Conservation (phyloP, 805 yeast genomes). For the Ogataea philodendri region DNA sequence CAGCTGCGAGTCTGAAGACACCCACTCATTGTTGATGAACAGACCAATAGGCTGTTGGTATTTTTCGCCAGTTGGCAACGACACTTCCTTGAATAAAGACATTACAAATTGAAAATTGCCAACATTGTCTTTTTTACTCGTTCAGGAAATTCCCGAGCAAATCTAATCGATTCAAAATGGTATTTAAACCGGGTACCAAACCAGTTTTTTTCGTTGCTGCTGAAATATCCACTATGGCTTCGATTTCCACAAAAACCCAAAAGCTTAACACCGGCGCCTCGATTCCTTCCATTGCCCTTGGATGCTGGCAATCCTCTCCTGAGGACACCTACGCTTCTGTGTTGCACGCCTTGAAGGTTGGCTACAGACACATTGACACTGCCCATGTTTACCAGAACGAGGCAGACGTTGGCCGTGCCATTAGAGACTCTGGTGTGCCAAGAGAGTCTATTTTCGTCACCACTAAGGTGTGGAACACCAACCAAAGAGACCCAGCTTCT, state of each 20-base stretch:
- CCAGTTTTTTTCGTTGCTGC: no score
- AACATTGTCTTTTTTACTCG: no score
- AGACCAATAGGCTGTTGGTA: slow-evolving; percentile 61
- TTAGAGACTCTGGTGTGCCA: slow-evolving; percentile 56
- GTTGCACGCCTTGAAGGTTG: slow-evolving; percentile 54
- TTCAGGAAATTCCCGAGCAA: no score
- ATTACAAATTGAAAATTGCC: no score
- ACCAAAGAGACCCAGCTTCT: slow-evolving; percentile 46
- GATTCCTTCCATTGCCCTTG: slow-evolving; percentile 70
- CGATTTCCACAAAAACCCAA: slow-evolving; percentile 12
- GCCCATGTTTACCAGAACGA: slow-evolving; percentile 68
- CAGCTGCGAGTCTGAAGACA: slow-evolving; percentile 38
- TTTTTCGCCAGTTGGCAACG: slow-evolving; percentile 46
- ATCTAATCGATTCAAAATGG: slow-evolving; percentile 3
- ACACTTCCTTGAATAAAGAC: slow-evolving; percentile 20
- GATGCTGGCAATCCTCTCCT: slow-evolving; percentile 65
- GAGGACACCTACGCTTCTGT: slow-evolving; percentile 56
- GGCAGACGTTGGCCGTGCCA: slow-evolving; percentile 56
- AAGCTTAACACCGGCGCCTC: slow-evolving; percentile 17
- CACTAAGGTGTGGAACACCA: slow-evolving; percentile 64
- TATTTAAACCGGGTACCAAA: no score
- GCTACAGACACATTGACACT: slow-evolving; percentile 73
- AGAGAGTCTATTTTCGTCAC: slow-evolving; percentile 67
- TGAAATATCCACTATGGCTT: slow-evolving; percentile 2
- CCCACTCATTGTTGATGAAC: slow-evolving; percentile 56